Evolutionary conservation across 768 basidiomycete genomes (phyloP).

Genomic region (Lentinus tigrinus): DNA sequence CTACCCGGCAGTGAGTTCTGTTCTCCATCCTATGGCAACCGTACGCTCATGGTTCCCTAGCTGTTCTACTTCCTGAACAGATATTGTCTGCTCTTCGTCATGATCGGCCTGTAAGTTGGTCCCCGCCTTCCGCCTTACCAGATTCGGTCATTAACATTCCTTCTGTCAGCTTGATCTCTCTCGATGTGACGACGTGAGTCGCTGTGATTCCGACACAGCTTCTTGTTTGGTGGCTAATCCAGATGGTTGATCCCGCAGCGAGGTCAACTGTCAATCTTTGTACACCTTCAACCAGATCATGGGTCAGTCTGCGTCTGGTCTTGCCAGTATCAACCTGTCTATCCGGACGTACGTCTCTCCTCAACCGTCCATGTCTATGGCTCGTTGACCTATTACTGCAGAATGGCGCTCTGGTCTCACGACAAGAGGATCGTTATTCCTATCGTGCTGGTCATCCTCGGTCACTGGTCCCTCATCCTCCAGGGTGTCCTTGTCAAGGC

Average conservation of each 20-base stretch:
- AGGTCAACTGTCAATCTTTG: conserved; percentile 43
- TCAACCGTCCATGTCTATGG: not conserved
- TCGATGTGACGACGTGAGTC: conserved; percentile 35
- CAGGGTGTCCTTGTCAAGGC: conserved; percentile 65
- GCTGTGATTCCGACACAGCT: not conserved
- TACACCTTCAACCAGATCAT: conserved; percentile 49
- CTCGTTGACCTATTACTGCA: conserved; percentile 10
- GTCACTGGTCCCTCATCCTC: conserved; percentile 71
- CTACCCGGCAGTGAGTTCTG: conserved; percentile 41
- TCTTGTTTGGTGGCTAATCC: no score
- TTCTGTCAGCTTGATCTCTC: conserved; percentile 31
- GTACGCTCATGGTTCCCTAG: not conserved
- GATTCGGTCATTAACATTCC: not conserved
- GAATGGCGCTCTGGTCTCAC: conserved; percentile 68
- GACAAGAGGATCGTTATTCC: conserved; percentile 49
- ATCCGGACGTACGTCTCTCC: conserved; percentile 39
- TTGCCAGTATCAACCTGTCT: conserved; percentile 48
- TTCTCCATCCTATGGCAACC: not conserved
- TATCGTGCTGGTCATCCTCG: conserved; percentile 57
- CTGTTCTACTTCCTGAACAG: conserved; percentile 46
- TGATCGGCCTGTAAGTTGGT: conserved; percentile 44
- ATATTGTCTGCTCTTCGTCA: conserved; percentile 43
- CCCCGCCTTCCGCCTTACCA: not conserved
- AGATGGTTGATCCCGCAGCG: conserved; percentile 21
- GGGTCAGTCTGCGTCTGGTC: conserved; percentile 43